Percentiles rank a stretch among this genome's conserved stretches.
Conservation (phyloP, 768 basidiomycete species). For the Suillus weaverae region DNA sequence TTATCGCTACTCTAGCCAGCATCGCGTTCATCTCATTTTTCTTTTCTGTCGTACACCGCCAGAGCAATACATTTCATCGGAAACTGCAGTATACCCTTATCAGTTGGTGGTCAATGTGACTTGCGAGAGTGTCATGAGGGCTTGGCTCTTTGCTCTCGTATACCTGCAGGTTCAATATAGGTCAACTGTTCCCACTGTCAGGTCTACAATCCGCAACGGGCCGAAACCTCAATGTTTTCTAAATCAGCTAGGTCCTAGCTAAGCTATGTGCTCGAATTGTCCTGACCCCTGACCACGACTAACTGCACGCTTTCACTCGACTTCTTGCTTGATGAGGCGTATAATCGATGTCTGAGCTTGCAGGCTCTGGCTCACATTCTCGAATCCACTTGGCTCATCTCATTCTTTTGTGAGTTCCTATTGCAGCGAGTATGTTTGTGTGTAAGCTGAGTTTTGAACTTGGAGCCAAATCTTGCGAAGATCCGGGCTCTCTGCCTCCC, state of each 20-base stretch:
- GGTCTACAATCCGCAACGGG: neutral
- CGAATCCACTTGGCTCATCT: neutral
- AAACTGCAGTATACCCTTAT: conserved; percentile 12
- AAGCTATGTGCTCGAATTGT: neutral
- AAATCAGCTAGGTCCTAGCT: too few species aligned
- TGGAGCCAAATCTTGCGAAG: too few species aligned
- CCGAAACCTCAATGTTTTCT: neutral
- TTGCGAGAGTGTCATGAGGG: neutral
- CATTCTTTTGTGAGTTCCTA: neutral
- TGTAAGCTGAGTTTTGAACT: too few species aligned
- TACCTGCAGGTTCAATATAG: too few species aligned
- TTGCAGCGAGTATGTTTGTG: too few species aligned
- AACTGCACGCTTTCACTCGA: neutral
- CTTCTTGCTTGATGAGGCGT: neutral
- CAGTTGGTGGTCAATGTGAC: neutral
- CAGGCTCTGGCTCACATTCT: neutral
- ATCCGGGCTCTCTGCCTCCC: too few species aligned
- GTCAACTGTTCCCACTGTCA: neutral
- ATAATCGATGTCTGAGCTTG: neutral
- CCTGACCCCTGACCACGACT: neutral
- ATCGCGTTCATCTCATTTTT: conserved; percentile 18
- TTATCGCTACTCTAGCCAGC: conserved; percentile 31
- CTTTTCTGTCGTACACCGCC: conserved; percentile 11
- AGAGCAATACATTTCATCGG: conserved; percentile 13
- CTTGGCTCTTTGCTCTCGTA: neutral